These are phyloP conservation scores for Podaxis sp. DNA, from an alignment of 768 basidiomycete species.

Conservation along the genomic window DNA sequence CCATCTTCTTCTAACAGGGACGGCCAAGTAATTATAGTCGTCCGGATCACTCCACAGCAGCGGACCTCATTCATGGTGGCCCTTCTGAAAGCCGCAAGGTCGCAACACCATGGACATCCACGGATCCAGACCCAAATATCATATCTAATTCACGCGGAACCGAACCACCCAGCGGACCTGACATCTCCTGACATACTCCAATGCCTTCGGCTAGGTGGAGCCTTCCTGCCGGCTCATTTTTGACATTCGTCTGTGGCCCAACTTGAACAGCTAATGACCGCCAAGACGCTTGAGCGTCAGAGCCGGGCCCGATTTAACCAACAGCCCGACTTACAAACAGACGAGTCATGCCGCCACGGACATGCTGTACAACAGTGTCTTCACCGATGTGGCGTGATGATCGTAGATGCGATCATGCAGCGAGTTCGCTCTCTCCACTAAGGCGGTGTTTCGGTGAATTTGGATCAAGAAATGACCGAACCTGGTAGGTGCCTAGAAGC, in stretches of 20 bases:
- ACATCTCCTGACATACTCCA: too few species aligned
- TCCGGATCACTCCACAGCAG: neutral
- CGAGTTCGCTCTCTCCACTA: neutral
- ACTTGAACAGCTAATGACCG: neutral
- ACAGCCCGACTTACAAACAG: neutral
- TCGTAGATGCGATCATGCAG: neutral
- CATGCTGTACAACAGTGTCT: neutral
- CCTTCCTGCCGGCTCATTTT: too few species aligned
- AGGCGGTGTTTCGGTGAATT: neutral
- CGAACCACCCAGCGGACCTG: too few species aligned
- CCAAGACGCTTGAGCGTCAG: neutral
- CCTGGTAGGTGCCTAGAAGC: neutral
- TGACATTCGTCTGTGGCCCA: neutral
- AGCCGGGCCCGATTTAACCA: neutral
- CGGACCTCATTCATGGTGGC: neutral
- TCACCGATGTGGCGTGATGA: slow-evolving; percentile 2
- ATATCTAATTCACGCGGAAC: neutral
- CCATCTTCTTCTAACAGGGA: neutral
- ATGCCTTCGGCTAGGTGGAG: too few species aligned
- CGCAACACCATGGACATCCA: neutral
- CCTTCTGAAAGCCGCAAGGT: neutral
- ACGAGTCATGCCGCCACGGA: neutral
- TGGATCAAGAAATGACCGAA: neutral
- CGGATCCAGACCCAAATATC: neutral
- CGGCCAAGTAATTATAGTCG: neutral